These are phyloP conservation scores for Monosporascus ibericus DNA, from an alignment of 2,329 filamentous ascomycete genomes.

Conservation along the genomic window DNA sequence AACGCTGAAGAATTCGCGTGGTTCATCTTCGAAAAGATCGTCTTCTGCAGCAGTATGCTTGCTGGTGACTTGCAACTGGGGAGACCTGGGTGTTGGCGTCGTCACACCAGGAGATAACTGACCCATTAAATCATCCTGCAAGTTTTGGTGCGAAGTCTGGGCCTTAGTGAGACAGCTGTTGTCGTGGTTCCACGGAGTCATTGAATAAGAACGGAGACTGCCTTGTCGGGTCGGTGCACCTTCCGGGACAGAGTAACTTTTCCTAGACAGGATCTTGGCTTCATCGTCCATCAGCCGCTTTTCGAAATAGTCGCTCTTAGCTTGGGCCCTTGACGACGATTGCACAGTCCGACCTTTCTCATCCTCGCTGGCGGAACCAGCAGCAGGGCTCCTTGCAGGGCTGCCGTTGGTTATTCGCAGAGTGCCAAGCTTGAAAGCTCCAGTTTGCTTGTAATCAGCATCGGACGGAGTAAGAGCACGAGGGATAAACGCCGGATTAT, in stretches of 20 bases:
- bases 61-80: slow-evolving; percentile 37
- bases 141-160: neutral
- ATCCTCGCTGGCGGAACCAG: slow-evolving; percentile 5
- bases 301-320: slow-evolving; percentile 10
- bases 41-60: slow-evolving; percentile 44
- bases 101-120: slow-evolving; percentile 24
- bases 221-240: neutral
- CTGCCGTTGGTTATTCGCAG: slow-evolving; percentile 58
- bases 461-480: slow-evolving; percentile 47
- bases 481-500: slow-evolving; percentile 20
- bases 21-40: slow-evolving; percentile 38
- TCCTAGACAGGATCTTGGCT: neutral
- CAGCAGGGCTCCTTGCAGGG: slow-evolving; percentile 38
- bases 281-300: neutral
- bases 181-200: neutral
- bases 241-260: neutral
- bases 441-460: slow-evolving; percentile 52
- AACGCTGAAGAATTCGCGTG: slow-evolving; percentile 16
- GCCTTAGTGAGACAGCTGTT: neutral
- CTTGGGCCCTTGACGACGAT: neutral
- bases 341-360: neutral
- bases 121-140: too few relatives aligned
- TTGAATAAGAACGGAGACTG: neutral
- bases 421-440: slow-evolving; percentile 57
- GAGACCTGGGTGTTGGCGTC: slow-evolving; percentile 22